A percentile compares a stretch with the other conserved stretches of the same genome.
Evolutionary conservation across 2,329 filamentous ascomycete species (phyloP).

Genomic region (Trichoderma cornu-damae): DNA sequence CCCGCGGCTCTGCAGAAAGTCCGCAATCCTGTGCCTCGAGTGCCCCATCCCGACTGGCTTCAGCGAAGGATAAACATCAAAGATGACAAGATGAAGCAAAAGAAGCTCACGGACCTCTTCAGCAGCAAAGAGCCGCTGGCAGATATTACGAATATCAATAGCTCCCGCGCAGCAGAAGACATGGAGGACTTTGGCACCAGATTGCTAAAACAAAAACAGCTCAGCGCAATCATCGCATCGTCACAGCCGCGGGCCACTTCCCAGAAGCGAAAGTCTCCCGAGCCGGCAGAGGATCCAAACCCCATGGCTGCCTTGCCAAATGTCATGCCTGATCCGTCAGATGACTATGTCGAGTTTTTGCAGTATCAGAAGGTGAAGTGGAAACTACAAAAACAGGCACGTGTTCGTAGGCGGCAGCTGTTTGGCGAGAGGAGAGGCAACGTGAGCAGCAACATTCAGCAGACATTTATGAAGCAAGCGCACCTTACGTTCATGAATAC

Average conservation of each 20-base stretch:
- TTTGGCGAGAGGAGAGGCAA: slow-evolving; percentile 74
- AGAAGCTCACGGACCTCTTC: slow-evolving; percentile 95
- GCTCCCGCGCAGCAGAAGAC: slow-evolving; percentile 53
- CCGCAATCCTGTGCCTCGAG: slow-evolving; percentile 86
- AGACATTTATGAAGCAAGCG: slow-evolving; percentile 83
- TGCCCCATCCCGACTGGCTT: slow-evolving; percentile 94
- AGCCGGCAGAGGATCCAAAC: slow-evolving; percentile 62
- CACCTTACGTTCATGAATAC: slow-evolving; percentile 85
- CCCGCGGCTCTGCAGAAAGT: slow-evolving; percentile 94
- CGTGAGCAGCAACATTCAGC: slow-evolving; percentile 51
- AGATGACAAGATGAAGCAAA: slow-evolving; percentile 96
- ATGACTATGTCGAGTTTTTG: slow-evolving; percentile 84
- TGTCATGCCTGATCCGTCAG: slow-evolving; percentile 75
- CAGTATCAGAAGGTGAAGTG: slow-evolving; percentile 98
- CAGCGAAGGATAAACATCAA: slow-evolving; percentile 90
- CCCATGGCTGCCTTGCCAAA: slow-evolving; percentile 78
- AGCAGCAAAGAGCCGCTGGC: slow-evolving; percentile 59
- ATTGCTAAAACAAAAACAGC: slow-evolving; percentile 59
- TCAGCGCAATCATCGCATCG: slow-evolving; percentile 50
- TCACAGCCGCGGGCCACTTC: slow-evolving; percentile 44
- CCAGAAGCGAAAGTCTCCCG: slow-evolving; percentile 70
- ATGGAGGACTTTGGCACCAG: slow-evolving; percentile 76
- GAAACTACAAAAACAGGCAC: slow-evolving; percentile 93
- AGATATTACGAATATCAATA: slow-evolving; percentile 64
- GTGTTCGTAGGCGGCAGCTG: slow-evolving; percentile 77